Conservation (phyloP, 495 filamentous ascomycete genomes). For the Talaromyces ruber region DNA sequence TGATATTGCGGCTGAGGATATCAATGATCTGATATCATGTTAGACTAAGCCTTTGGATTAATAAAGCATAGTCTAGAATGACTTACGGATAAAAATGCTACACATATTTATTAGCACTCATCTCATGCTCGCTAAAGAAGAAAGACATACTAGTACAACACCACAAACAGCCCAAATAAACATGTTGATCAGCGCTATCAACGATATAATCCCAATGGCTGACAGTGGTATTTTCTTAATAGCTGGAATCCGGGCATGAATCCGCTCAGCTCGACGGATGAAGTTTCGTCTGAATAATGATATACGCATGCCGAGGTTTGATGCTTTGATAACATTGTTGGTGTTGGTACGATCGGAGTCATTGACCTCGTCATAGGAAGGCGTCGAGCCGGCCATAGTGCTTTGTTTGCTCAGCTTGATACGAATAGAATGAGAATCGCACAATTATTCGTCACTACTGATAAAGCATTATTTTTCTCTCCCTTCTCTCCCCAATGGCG, state of each 20-base stretch:
- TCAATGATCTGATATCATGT: constrained; percentile 40
- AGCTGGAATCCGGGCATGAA: constrained; percentile 38
- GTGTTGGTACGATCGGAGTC: neutral
- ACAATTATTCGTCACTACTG: neutral
- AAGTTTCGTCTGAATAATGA: constrained; percentile 7
- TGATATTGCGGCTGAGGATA: constrained; percentile 71
- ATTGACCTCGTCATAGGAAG: neutral
- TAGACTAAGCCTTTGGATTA: neutral
- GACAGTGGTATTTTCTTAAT: constrained; percentile 52
- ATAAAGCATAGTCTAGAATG: neutral
- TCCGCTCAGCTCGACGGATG: constrained; percentile 27
- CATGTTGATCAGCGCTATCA: constrained; percentile 57
- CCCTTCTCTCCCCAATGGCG: neutral
- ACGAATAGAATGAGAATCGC: neutral
- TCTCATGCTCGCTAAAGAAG: neutral
- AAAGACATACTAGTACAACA: constrained; percentile 48
- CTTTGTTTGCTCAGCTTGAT: neutral
- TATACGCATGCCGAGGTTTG: neutral
- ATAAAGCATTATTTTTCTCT: neutral
- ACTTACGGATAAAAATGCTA: constrained; percentile 27
- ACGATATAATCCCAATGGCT: constrained; percentile 57
- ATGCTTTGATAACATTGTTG: neutral
- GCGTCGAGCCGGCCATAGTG: neutral
- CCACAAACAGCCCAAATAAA: constrained; percentile 65
- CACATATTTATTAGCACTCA: constrained; percentile 1